Base-by-base conservation (phyloP, 2,329 filamentous ascomycete genomes). In the Colletotrichum sp. region DNA sequence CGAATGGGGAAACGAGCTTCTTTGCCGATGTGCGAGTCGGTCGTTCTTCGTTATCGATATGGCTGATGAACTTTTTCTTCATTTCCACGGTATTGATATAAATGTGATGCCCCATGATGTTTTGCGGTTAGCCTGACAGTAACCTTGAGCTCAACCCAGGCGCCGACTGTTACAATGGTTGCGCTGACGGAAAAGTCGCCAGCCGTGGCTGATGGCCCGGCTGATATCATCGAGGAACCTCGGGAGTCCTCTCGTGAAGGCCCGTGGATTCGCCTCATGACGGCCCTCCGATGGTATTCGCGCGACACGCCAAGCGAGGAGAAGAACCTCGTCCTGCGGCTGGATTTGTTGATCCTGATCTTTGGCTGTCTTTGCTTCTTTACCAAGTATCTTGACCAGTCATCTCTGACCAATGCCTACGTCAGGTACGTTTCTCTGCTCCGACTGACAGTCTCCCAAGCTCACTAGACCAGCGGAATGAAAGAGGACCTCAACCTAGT, bases 351-450 rank as follows among this genome's bases (percentile, higher is more conserved):
- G 69, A 84, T 86, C 49, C 78, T 86, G 24, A 77, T 85, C 9
- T 86, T 84, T 76, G 84, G 84, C 0, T 86, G 84, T 28, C 76
- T 86, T 6, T 85, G 82, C 9, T 85, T 86, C 78, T 86, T 86
- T 71, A 86, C 84, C 6, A 86, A 86, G 62, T 85, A 85, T 68
- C 80, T 86, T 8, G 83, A 85, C 64, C 83, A 84, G 57, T 81
- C 83, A 26, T 83, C 83, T 4, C 79, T 84, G n/a, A 84, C 83
- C 65, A 85, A 85, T 26, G 83, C 83, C 52, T 84, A 83, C 71
- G 83, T 85, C 24, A 84, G 81, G 83, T 83, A 77, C 8, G 79
- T 34, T 24, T 1, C 26, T 16, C 24, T 39, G 8, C 34, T 26
- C 15, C 32, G 3, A 12, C 32, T n/a, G 62, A 16, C 24, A 6